Percentiles rank a stretch among this genome's conserved stretches.
These are phyloP conservation scores for Diaporthe amygdali DNA, from an alignment of 2,329 filamentous ascomycete species.

Conservation along the genomic window DNA sequence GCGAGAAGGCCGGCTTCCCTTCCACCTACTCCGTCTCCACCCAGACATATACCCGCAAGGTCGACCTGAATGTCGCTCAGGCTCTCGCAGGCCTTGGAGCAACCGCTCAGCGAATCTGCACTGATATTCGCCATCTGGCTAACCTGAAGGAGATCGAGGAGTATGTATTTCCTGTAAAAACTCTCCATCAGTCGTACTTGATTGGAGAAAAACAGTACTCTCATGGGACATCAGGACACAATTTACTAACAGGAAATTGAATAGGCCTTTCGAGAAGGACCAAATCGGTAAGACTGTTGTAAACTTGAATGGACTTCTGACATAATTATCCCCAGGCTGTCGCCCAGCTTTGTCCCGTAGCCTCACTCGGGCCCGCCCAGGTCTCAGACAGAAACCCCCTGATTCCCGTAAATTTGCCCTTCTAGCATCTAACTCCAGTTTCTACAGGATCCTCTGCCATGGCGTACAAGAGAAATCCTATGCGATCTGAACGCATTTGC, in stretches of 20 bases:
- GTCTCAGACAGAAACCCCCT: not conserved
- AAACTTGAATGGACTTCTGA: not conserved
- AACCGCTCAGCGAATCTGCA: constrained; percentile 77
- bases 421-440: not conserved
- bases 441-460: constrained; percentile 3
- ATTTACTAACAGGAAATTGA: not conserved
- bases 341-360: not conserved
- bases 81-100: constrained; percentile 80
- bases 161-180: constrained; percentile 67
- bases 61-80: constrained; percentile 81
- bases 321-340: not conserved
- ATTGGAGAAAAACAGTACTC: not conserved
- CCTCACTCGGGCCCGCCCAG: not conserved
- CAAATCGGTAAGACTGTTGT: constrained; percentile 73
- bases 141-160: constrained; percentile 85
- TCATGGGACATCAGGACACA: not conserved
- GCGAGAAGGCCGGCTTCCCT: constrained; percentile 59
- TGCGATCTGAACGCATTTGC: constrained; percentile 54
- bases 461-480: constrained; percentile 54
- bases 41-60: constrained; percentile 74
- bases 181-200: not conserved
- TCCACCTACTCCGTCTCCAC: constrained; percentile 67
- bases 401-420: not conserved
- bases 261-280: constrained; percentile 38
- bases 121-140: constrained; percentile 76